phyloP scores from a whole-genome alignment of 345 rosid genomes.

The Eucalyptus albens region DNA sequence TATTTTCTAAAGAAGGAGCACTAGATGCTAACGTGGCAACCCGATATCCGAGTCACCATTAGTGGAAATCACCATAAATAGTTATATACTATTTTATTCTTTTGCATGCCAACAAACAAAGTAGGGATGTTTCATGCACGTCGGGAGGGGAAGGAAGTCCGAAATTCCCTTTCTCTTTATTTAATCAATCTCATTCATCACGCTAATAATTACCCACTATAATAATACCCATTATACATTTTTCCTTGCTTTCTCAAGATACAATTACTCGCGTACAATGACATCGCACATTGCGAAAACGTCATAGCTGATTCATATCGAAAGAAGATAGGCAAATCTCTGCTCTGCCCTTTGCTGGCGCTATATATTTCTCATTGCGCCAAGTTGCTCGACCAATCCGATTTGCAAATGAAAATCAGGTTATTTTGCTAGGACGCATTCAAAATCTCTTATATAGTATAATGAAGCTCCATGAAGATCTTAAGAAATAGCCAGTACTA shows the following conservation, averaged over 20 bases:
- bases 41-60: not conserved
- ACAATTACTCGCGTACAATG: too few species aligned
- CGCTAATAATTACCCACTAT: not conserved
- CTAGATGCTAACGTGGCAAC: not conserved
- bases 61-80: not conserved
- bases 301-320: not conserved
- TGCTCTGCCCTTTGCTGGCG: too few species aligned
- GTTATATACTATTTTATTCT: not conserved
- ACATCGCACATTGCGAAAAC: not conserved
- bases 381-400: not conserved
- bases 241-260: not conserved
- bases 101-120: not conserved
- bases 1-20: not conserved
- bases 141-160: not conserved
- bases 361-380: rapidly evolving
- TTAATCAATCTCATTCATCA: not conserved
- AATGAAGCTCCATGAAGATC: not conserved
- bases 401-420: not conserved
- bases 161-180: not conserved
- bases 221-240: not conserved
- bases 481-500: too few species aligned
- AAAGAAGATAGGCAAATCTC: not conserved
- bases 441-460: rapidly evolving
- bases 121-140: not conserved
- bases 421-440: not conserved